A percentile compares a stretch with the other conserved stretches of the same genome.
Evolutionary conservation across 345 rosid species (phyloP).

Genomic region (Aquilaria malaccensis): DNA sequence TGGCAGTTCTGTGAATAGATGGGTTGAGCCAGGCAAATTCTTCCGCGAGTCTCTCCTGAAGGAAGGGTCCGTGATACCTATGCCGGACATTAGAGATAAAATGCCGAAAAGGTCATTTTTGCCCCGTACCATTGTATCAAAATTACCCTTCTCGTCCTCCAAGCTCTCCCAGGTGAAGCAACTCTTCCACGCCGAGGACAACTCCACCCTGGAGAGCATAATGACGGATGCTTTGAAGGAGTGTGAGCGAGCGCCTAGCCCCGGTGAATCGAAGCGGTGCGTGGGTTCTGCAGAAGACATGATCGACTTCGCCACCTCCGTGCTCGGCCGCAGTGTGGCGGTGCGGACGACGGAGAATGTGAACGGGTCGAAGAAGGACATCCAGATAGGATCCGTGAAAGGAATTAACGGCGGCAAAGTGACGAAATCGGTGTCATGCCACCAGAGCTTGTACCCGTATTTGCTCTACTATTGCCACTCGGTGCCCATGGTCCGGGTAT

Average conservation of each 20-base stretch:
- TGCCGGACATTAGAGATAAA: conserved; percentile 86
- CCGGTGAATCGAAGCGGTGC: conserved; percentile 78
- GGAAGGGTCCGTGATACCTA: conserved; percentile 55
- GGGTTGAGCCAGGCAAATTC: conserved; percentile 87
- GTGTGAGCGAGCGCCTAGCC: conserved; percentile 67
- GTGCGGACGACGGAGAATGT: conserved; percentile 57
- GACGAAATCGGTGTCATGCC: conserved; percentile 82
- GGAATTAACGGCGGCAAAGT: conserved; percentile 61
- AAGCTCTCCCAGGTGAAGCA: conserved; percentile 21
- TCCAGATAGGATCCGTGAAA: conserved; percentile 49
- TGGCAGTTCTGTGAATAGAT: conserved; percentile 44
- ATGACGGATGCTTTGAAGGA: conserved; percentile 45
- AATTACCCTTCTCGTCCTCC: conserved; percentile 54
- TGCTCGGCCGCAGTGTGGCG: conserved; percentile 49
- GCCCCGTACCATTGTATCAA: conserved; percentile 57
- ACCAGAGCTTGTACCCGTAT: conserved; percentile 79
- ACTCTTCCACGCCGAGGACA: conserved; percentile 50
- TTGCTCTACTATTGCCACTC: conserved; percentile 82
- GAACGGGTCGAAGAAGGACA: conserved; percentile 40
- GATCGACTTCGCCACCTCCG: conserved; percentile 75
- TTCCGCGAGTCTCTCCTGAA: conserved; percentile 65
- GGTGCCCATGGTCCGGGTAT: conserved; percentile 85
- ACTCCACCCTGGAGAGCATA: conserved; percentile 51
- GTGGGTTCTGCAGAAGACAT: conserved; percentile 83
- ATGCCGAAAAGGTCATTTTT: conserved; percentile 91